Evolutionary conservation across 305 asterid species (phyloP).

Genomic region (Ilex paraguariensis): DNA sequence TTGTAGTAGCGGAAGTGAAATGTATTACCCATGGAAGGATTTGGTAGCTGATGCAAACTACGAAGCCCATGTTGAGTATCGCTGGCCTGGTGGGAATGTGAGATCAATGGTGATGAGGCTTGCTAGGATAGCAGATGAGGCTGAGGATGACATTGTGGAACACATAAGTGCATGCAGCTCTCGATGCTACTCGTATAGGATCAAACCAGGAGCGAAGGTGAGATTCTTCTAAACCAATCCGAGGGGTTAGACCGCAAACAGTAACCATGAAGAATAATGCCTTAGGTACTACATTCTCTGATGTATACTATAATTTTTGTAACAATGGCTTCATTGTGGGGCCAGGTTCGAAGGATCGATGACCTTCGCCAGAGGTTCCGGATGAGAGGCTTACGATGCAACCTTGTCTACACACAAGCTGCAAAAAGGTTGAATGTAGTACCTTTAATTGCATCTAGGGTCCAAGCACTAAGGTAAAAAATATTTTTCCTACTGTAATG

Average conservation of each 20-base stretch:
- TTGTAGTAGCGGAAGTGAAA: conserved; percentile 67
- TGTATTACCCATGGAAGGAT: conserved; percentile 65
- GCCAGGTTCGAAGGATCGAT: conserved; percentile 40
- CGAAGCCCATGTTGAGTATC: conserved; percentile 49
- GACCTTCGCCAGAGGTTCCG: conserved; percentile 54
- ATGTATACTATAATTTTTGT: too few species aligned
- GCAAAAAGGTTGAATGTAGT: conserved; percentile 46
- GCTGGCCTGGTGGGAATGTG: conserved; percentile 66
- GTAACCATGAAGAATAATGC: conserved; percentile 2
- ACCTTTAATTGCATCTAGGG: conserved; percentile 59
- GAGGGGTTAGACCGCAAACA: conserved; percentile 4
- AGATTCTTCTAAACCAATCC: conserved; percentile 8
- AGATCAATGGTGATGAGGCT: conserved; percentile 42
- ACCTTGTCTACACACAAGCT: conserved; percentile 45
- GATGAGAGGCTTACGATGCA: conserved; percentile 67
- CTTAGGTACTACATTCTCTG: background rate
- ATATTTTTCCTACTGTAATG: conserved; percentile 5
- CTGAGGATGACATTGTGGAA: conserved; percentile 37
- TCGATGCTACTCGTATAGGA: conserved; percentile 51
- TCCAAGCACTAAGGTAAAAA: conserved; percentile 52
- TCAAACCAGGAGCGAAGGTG: conserved; percentile 54
- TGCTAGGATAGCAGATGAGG: conserved; percentile 32
- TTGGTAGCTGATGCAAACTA: conserved; percentile 49
- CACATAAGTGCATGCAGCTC: conserved; percentile 35
- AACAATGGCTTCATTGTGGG: conserved; percentile 9